Evolutionary conservation across 768 basidiomycete species (phyloP), one percentile per base, ranked within the genome.

Genomic region (Suillus fuscotomentosus): DNA sequence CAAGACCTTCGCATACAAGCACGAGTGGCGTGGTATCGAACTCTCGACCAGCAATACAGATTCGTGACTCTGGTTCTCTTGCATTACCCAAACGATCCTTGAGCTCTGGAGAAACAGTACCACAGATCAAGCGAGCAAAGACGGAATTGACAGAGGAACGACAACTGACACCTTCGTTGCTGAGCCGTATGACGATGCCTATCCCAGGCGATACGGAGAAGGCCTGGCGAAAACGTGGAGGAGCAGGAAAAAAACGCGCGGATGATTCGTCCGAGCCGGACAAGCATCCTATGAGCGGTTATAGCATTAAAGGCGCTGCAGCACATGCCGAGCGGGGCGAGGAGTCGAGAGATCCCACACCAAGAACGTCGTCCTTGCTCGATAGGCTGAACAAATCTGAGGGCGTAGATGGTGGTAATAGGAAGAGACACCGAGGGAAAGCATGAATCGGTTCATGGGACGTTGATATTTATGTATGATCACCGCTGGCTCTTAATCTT

Each of bases 251-350:
- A 45, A 67, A 71, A 24, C 6, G 45, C n/a, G 66, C 67, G 66
- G 71, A 68, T 54, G 64, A 54, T 38, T 70, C 72, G 48, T 66
- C 70, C 48, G 74, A 76, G 54, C 70, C 70, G 61, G 75, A 78
- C 69, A 74, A 71, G 64, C 69, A 69, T 67, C 79, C 80, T 13
- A 70, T 72, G 48, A 77, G 76, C n/a, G 84, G 83, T 47, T 82
- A 74, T 66, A 85, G 82, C 67, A 86, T 86, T 67, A 84, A 81
- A 68, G 85, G 85, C 60, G 85, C 85, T 31, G 85, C 85, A 53
- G 78, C 62, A 53, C 57, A 59, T 59, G 75, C 69, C 53, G 66
- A 65, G 61, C 70, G 69, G 66, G 67, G 67, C 41, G 71, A 65
- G 64, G 61, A 63, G 41, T 65, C 62, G 45, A 39, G 60, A 14